A percentile compares a stretch with the other conserved stretches of the same genome.
Conservation (phyloP, 2,329 filamentous ascomycete species). For the Paracoccidioides brasiliensis region DNA sequence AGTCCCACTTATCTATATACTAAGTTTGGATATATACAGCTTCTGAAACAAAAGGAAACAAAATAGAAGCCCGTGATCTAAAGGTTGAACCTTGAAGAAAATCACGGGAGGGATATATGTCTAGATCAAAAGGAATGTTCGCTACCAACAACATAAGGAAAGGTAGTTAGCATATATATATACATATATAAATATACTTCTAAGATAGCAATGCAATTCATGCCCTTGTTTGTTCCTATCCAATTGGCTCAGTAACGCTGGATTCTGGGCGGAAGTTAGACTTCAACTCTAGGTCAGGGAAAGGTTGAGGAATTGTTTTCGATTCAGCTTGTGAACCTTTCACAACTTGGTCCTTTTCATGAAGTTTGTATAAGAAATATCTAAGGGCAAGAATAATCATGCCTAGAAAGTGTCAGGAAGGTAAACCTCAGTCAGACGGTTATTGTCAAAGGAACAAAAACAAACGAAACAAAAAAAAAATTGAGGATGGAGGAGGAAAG, state of each 20-base stretch:
- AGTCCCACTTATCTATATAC: too few species aligned
- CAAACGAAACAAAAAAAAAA: background rate
- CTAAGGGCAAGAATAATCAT: constrained; percentile 37
- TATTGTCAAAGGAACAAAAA: constrained; percentile 6
- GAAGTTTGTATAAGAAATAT: constrained; percentile 29
- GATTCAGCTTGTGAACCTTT: constrained; percentile 21
- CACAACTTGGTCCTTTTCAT: constrained; percentile 23
- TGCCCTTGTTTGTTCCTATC: background rate
- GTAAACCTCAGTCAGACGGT: constrained; percentile 3
- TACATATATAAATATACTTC: background rate
- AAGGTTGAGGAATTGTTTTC: constrained; percentile 1
- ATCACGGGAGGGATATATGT: too few species aligned
- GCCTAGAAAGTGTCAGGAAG: constrained; percentile 18
- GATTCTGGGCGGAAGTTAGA: constrained; percentile 1
- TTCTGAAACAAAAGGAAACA: too few species aligned
- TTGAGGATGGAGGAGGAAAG: constrained; percentile 6
- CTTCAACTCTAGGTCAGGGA: background rate
- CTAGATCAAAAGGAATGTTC: too few species aligned
- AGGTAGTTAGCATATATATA: background rate
- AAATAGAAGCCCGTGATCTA: too few species aligned
- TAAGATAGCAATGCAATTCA: too few species aligned
- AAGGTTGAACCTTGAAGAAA: too few species aligned
- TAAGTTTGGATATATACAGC: too few species aligned
- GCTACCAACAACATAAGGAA: too few species aligned
- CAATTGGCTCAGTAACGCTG: constrained; percentile 6